Evolutionary conservation across 345 rosid species (phyloP).

Genomic region (Sapria himalayana): DNA sequence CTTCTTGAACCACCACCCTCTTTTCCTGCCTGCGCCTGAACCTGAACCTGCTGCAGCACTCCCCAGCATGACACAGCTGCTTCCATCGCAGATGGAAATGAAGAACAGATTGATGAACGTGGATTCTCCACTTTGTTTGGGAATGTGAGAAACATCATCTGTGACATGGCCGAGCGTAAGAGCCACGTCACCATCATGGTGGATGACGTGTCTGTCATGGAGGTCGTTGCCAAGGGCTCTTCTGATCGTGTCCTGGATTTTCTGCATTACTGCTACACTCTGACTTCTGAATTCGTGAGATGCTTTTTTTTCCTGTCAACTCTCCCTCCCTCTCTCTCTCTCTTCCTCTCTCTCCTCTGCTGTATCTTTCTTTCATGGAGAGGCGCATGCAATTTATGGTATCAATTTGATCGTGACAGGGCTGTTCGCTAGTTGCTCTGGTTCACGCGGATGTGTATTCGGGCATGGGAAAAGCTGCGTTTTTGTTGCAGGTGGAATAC

Average conservation of each 20-base stretch:
- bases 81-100: slow-evolving; percentile 21
- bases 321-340: not conserved
- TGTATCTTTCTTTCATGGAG: too few relatives aligned
- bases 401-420: slow-evolving; percentile 18
- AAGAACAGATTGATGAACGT: slow-evolving; percentile 15
- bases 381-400: not conserved
- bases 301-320: not conserved
- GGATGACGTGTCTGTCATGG: slow-evolving; percentile 73
- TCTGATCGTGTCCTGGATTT: slow-evolving; percentile 48
- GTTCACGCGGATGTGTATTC: slow-evolving; percentile 60
- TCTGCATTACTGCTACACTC: slow-evolving; percentile 62
- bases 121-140: slow-evolving; percentile 31
- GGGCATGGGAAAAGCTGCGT: slow-evolving; percentile 25
- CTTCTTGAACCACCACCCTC: too few relatives aligned
- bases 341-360: not conserved
- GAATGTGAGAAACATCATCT: slow-evolving; percentile 27
- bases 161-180: slow-evolving; percentile 20
- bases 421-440: slow-evolving; percentile 48
- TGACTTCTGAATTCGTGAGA: slow-evolving; percentile 60
- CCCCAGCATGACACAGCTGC: too few relatives aligned
- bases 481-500: slow-evolving; percentile 41
- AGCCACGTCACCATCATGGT: slow-evolving; percentile 42
- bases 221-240: slow-evolving; percentile 49
- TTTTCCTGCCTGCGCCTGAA: too few relatives aligned
- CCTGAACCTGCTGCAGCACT: too few relatives aligned